Conservation (phyloP, 1,284 basidiomycete species). For the Ceratobasidium sp. region DNA sequence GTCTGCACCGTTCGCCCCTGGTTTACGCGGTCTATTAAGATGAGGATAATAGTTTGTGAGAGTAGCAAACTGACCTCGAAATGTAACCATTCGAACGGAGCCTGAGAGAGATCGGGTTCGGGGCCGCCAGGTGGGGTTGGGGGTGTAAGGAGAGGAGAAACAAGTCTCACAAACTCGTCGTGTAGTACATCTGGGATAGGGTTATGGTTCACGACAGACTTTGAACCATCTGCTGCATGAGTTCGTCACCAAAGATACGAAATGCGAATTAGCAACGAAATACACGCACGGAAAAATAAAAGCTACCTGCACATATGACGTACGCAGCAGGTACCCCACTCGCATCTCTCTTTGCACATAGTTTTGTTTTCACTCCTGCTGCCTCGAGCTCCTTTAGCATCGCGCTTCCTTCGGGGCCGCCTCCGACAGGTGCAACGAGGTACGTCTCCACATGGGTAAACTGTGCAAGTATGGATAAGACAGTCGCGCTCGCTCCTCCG, state of each 20-base stretch:
- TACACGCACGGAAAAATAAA: neutral
- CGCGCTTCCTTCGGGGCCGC: slow-evolving; percentile 68
- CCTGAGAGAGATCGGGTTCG: slow-evolving; percentile 35
- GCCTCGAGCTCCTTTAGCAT: slow-evolving; percentile 68
- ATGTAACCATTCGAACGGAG: slow-evolving; percentile 83
- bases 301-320: slow-evolving; percentile 57
- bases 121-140: slow-evolving; percentile 9
- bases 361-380: slow-evolving; percentile 70
- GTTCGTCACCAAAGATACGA: neutral
- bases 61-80: slow-evolving; percentile 61
- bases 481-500: slow-evolving; percentile 72
- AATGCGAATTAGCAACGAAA: slow-evolving; percentile 11
- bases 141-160: slow-evolving; percentile 68
- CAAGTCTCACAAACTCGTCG: slow-evolving; percentile 77
- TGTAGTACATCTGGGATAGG: slow-evolving; percentile 81
- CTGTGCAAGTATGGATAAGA: slow-evolving; percentile 74
- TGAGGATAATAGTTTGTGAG: slow-evolving; percentile 54
- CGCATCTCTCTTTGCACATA: slow-evolving; percentile 73
- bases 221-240: slow-evolving; percentile 60
- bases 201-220: slow-evolving; percentile 77
- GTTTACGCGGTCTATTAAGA: neutral
- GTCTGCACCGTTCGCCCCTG: slow-evolving; percentile 44
- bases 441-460: slow-evolving; percentile 67
- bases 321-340: slow-evolving; percentile 79
- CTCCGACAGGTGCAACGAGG: slow-evolving; percentile 74